Evolutionary conservation across 1,284 basidiomycete species (phyloP).

Genomic region (Fomes fomentarius): DNA sequence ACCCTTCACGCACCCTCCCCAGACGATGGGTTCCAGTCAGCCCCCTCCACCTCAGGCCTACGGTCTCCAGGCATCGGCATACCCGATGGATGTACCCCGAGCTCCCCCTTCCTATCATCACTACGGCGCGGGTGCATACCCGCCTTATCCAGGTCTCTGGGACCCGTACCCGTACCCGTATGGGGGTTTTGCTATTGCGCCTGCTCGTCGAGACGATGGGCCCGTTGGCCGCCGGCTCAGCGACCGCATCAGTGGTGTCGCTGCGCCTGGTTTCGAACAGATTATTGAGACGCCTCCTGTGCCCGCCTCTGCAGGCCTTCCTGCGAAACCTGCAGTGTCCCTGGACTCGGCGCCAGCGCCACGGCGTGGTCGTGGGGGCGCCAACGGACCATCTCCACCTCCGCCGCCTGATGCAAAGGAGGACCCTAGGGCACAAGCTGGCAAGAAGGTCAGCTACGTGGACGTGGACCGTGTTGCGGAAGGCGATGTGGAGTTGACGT

Average conservation of each 20-base stretch:
- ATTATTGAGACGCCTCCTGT: constrained; percentile 45
- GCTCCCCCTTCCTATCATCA: constrained; percentile 40
- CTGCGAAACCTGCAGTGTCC: constrained; percentile 71
- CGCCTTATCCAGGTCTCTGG: constrained; percentile 44
- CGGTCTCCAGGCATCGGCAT: constrained; percentile 65
- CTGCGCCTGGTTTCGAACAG: constrained; percentile 50
- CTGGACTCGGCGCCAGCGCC: constrained; percentile 56
- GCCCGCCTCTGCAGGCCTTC: constrained; percentile 70
- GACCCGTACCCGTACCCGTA: constrained; percentile 53
- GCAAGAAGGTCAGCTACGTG: constrained; percentile 82
- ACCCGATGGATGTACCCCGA: constrained; percentile 49
- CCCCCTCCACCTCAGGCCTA: constrained; percentile 79
- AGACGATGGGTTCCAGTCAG: constrained; percentile 62
- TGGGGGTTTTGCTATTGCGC: constrained; percentile 33
- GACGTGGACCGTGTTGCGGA: constrained; percentile 89
- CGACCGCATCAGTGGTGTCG: constrained; percentile 77
- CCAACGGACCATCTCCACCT: constrained; percentile 61
- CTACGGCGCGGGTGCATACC: constrained; percentile 22
- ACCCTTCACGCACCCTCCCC: constrained; percentile 79
- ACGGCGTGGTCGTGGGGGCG: constrained; percentile 40
- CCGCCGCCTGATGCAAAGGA: constrained; percentile 86
- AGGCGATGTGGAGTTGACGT: constrained; percentile 81
- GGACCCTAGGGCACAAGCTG: constrained; percentile 82
- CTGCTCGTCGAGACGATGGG: constrained; percentile 58
- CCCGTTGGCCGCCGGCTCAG: constrained; percentile 63